A percentile compares a stretch with the other conserved stretches of the same genome.
Evolutionary conservation across 83 land plant species (phyloP).

Genomic region (Diphasiastrum complanatum): DNA sequence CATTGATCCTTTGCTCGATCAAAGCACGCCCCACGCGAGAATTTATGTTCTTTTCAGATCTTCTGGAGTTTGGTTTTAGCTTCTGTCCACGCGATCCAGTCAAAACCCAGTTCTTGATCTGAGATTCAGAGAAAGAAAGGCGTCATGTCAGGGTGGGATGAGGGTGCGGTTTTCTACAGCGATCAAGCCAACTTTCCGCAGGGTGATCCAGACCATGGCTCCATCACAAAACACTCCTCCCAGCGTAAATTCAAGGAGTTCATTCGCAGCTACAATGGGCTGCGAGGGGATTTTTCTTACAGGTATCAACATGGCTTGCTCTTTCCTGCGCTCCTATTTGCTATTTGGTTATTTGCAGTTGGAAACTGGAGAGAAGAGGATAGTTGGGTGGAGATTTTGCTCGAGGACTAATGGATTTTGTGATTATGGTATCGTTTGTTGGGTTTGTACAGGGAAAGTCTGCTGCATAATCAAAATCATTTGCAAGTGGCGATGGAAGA

Average conservation of each 20-base stretch:
- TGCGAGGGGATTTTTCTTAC: slow-evolving; percentile 71
- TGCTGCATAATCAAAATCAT: slow-evolving; percentile 61
- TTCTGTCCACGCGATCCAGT: too few relatives aligned
- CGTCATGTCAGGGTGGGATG: slow-evolving; percentile 96
- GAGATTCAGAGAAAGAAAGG: too few relatives aligned
- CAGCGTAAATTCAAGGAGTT: slow-evolving; percentile 93
- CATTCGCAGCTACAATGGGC: slow-evolving; percentile 59
- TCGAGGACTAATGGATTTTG: neutral
- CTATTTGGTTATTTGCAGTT: neutral
- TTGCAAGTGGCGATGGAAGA: slow-evolving; percentile 70
- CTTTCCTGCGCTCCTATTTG: neutral
- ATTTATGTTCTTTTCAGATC: too few relatives aligned
- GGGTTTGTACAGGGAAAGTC: slow-evolving; percentile 51
- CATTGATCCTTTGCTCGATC: too few relatives aligned
- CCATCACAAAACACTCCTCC: slow-evolving; percentile 54
- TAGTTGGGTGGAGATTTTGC: neutral
- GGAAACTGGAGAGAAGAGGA: neutral
- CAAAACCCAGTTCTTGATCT: too few relatives aligned
- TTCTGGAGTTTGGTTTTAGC: too few relatives aligned
- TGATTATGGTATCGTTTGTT: neutral
- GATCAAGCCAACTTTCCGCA: slow-evolving; percentile 76
- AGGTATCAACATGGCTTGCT: slow-evolving; percentile 17
- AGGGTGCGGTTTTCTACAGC: slow-evolving; percentile 95
- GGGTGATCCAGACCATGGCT: slow-evolving; percentile 35
- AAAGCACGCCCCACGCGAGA: too few relatives aligned